Percentiles rank a stretch among this genome's conserved stretches.
These are phyloP conservation scores for Priceomyces medius DNA, from an alignment of 805 yeast species.

Conservation along the genomic window DNA sequence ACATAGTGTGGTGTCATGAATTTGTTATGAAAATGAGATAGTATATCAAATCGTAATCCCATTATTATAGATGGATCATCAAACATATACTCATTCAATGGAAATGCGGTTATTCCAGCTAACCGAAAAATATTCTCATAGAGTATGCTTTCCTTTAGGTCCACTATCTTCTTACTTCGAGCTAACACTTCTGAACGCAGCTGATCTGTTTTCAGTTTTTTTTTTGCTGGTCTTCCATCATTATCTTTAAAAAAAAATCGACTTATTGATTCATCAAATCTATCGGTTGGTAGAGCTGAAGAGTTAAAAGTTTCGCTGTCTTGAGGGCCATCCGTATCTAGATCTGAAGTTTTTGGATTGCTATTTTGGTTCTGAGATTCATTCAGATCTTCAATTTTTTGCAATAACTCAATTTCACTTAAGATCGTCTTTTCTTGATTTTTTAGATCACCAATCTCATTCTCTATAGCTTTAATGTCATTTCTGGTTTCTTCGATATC, in stretches of 20 bases:
- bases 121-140: slow-evolving; percentile 49
- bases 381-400: not conserved
- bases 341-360: not conserved
- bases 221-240: slow-evolving; percentile 1
- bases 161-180: slow-evolving; percentile 8
- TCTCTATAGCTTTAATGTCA: slow-evolving; percentile 19
- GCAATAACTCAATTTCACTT: slow-evolving; percentile 11
- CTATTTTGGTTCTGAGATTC: not conserved
- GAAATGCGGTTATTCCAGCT: slow-evolving; percentile 52
- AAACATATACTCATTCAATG: slow-evolving; percentile 39
- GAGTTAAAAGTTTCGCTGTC: slow-evolving; percentile 8
- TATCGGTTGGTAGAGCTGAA: slow-evolving; percentile 23
- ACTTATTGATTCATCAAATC: slow-evolving; percentile 30
- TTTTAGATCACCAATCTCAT: slow-evolving; percentile 17
- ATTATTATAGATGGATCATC: slow-evolving; percentile 29
- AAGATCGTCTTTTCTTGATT: slow-evolving; percentile 10
- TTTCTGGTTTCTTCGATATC: slow-evolving; percentile 17
- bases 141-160: slow-evolving; percentile 31
- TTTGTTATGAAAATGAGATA: slow-evolving; percentile 18
- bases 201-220: slow-evolving; percentile 5
- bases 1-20: slow-evolving; percentile 48
- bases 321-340: not conserved
- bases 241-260: slow-evolving; percentile 16
- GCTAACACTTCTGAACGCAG: slow-evolving; percentile 4
- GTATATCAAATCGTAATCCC: slow-evolving; percentile 53